A percentile compares a stretch with the other conserved stretches of the same genome.
Evolutionary conservation across 345 rosid genomes (phyloP).

Genomic region (Euphorbia pulcherrima): DNA sequence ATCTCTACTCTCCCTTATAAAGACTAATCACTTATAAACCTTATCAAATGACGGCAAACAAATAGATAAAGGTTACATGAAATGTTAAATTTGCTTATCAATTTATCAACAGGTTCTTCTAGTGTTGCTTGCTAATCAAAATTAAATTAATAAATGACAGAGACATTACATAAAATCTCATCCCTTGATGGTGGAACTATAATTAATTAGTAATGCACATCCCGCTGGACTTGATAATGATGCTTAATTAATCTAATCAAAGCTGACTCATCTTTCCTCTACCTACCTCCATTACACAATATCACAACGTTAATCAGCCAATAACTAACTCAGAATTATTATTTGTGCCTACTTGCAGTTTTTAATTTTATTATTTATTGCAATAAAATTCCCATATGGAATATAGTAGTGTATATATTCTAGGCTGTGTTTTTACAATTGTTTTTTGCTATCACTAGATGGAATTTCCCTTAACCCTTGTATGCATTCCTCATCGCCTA

Average conservation of each 20-base stretch:
- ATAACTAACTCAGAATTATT: neutral
- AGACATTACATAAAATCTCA: neutral
- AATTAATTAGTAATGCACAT: neutral
- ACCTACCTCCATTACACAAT: slow-evolving; percentile 6
- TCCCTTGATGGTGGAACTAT: neutral
- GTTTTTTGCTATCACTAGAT: neutral
- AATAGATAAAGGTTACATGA: neutral
- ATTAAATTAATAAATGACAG: too few relatives aligned
- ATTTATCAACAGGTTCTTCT: too few relatives aligned
- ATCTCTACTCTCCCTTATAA: neutral
- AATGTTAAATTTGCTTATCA: neutral
- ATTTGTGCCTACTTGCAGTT: neutral
- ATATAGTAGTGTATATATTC: too few relatives aligned
- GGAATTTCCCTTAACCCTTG: neutral
- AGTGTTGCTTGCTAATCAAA: too few relatives aligned
- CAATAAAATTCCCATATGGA: too few relatives aligned
- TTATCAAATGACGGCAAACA: neutral
- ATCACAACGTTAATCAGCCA: neutral
- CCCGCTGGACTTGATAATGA: slow-evolving; percentile 9
- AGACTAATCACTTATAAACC: neutral
- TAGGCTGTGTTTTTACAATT: too few relatives aligned
- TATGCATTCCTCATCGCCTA: neutral
- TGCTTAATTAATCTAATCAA: slow-evolving; percentile 4
- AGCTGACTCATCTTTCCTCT: slow-evolving; percentile 10
- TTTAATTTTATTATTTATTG: neutral